Base-by-base conservation (phyloP, 495 filamentous ascomycete genomes). In the Amorphotheca resinae region DNA sequence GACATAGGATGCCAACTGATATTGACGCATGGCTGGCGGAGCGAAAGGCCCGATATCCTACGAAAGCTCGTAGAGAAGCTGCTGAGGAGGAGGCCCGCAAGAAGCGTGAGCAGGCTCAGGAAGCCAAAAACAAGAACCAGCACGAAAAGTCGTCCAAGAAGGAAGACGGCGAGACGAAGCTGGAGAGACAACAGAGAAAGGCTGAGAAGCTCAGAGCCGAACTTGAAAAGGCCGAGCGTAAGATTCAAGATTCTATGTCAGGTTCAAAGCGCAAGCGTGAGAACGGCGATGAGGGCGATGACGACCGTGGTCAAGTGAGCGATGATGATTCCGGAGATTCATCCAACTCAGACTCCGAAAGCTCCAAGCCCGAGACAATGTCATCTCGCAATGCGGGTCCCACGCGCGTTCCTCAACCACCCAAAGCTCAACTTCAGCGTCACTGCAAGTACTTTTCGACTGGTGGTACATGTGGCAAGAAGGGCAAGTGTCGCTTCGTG, bases 21-120 rank as follows among this genome's bases (percentile, higher is more conserved):
- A 69, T 93, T 42, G 70, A 73, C 9, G 74, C 77, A 15, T 95
- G 84, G 82, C 77, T 93, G 42, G 76, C 74, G 31, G 85, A 91
- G 57, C 77, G 87, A 17, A 79, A 72, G 53, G 80, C 78, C 50
- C 76, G 76, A 14, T 95, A 70, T 56, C 87, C 87, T 2, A 93
- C 87, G 0, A 70, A 76, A 58, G 73, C 74, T 41, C 73, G 79
- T 33, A 61, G 71, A 45, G 65, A 67, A 23, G 64, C 62, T 41
- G 67, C 62, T 41, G 69, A 73, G 45, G 68, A 67, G 34, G 57
- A 55, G 38, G 32, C 46, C 28, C 47, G 45, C 34, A 47, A 50
- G 45, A 44, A 48, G 30, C 48, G 51, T 48, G 51, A 54, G 42
- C 41, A 49, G 35, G 41, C 12, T 25, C 34, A 32, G 17, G 37